Evolutionary conservation across 495 filamentous ascomycete genomes (phyloP).

Genomic region (Amphirosellinia nigrospora): DNA sequence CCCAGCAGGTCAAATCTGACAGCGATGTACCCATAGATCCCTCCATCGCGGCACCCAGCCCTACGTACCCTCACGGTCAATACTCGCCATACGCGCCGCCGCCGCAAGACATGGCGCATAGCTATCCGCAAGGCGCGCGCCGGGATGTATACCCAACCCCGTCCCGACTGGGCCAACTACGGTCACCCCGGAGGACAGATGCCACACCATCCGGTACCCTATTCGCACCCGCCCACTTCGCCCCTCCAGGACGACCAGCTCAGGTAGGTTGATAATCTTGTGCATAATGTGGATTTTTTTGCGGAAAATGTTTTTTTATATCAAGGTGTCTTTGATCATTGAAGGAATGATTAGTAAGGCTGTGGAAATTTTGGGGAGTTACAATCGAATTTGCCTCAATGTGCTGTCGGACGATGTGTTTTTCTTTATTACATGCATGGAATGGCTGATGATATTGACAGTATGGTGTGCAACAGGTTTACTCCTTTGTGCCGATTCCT

Average conservation of each 20-base stretch:
- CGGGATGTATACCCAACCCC: constrained; percentile 69
- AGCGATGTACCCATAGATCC: constrained; percentile 98
- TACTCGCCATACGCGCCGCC: constrained; percentile 84
- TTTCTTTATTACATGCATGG: constrained; percentile 23
- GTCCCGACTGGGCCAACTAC: constrained; percentile 84
- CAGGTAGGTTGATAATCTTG: constrained; percentile 66
- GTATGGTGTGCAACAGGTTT: constrained; percentile 69
- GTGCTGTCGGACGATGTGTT: constrained; percentile 7
- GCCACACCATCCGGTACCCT: constrained; percentile 50
- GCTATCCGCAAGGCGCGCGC: constrained; percentile 60
- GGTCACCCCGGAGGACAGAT: constrained; percentile 66
- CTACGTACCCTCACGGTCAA: constrained; percentile 77
- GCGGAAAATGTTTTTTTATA: background rate
- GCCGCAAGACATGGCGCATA: constrained; percentile 81
- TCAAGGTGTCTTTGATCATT: background rate
- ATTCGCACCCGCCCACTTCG: constrained; percentile 63
- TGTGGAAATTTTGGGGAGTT: background rate
- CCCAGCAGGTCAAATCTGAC: constrained; percentile 86
- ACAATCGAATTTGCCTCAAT: background rate
- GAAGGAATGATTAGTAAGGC: background rate
- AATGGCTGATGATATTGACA: constrained; percentile 45
- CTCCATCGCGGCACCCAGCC: constrained; percentile 89
- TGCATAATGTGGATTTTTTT: constrained; percentile 1
- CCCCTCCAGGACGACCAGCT: constrained; percentile 63
- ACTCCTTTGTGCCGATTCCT: constrained; percentile 97